Conservation (phyloP, 352 stramenopile species). For the Halophytophthora polymorphica region DNA sequence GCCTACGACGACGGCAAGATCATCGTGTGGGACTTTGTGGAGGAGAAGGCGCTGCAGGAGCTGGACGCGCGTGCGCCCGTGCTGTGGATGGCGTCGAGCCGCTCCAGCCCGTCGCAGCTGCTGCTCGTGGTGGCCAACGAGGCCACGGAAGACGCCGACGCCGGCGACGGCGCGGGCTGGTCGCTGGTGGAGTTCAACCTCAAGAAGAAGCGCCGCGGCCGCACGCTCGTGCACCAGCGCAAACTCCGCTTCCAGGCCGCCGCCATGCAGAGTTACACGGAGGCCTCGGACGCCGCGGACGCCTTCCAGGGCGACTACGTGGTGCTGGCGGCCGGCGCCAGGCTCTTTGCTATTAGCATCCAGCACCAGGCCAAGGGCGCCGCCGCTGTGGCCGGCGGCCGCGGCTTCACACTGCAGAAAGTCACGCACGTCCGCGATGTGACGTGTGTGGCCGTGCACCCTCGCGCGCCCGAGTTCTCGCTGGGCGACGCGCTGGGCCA, state of each 20-base stretch:
- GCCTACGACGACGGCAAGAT: slow-evolving; percentile 67
- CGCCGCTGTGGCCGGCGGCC: slow-evolving; percentile 22
- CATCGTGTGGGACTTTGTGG: slow-evolving; percentile 73
- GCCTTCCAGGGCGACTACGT: slow-evolving; percentile 45
- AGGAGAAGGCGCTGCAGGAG: slow-evolving; percentile 63
- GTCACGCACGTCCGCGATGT: slow-evolving; percentile 48
- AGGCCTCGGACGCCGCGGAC: slow-evolving; percentile 1
- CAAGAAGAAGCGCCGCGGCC: slow-evolving; percentile 54
- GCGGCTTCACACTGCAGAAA: slow-evolving; percentile 34
- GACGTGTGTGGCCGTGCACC: slow-evolving; percentile 59
- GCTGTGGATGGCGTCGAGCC: slow-evolving; percentile 71
- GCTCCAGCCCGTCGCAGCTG: slow-evolving; percentile 52
- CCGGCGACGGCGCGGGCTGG: slow-evolving; percentile 25
- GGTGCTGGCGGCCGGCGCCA: slow-evolving; percentile 34
- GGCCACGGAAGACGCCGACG: slow-evolving; percentile 10
- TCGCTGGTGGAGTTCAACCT: slow-evolving; percentile 68
- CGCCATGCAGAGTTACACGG: slow-evolving; percentile 51
- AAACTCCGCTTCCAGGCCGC: slow-evolving; percentile 49
- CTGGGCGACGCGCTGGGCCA: slow-evolving; percentile 65
- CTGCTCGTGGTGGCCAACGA: slow-evolving; percentile 44
- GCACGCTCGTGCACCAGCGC: slow-evolving; percentile 44
- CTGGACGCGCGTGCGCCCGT: slow-evolving; percentile 43
- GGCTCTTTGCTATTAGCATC: slow-evolving; percentile 42
- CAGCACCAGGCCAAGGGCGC: slow-evolving; percentile 16
- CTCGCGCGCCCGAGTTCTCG: slow-evolving; percentile 47